Base-by-base conservation (phyloP, 2,329 filamentous ascomycete species). In the Hypoxylon sp. region DNA sequence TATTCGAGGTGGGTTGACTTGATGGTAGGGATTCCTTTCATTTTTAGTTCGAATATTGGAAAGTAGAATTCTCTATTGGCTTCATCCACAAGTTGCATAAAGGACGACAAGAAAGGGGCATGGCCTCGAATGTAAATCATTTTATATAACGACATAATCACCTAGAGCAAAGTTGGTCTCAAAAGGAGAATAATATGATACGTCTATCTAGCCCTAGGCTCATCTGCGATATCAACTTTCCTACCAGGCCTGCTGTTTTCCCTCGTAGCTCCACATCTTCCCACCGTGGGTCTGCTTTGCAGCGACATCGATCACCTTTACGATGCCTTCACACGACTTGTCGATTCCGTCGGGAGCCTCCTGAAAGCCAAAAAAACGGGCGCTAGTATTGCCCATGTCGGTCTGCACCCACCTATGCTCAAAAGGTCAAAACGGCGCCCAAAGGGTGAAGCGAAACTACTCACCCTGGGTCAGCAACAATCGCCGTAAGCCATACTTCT, bases 331-430 rank as follows among this genome's bases (percentile, higher is more conserved):
- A 5, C 78, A 76, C 46, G 77, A 80, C 11, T 81, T 73, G 8
- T 82, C 76, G 6, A 84, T 29, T 5, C 71, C 74, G 44, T 80
- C 70, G 2, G 79, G 76, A 0, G 82, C 81, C 44, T 77, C 65
- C 1, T 74, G 60, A 2, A 81, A 51, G 0, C 80, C 80, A 9
- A 77, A 52, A 0, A 44, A 53, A 51, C 74, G 67, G 0, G 82
- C 81, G 35, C 76, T 80, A 0, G 52, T 60, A 62, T 81, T 80
- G 0, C 83, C 83, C 75, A 83, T 81, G 3, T 80, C 80, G 0
- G 82, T 84, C 64, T 82, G 78, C 0, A 82, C 80, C 73, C 79
- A 78, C 53, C 59, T 67, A 59, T 37, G 22, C 9, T 33, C 1
- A 1, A 52, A 26, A 8, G 37, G 57, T 59, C 11, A 59, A 14